A percentile compares a stretch with the other conserved stretches of the same genome.
phyloP scores from a whole-genome alignment of 2,329 filamentous ascomycete species.

The Aurifilum marmelostoma region DNA sequence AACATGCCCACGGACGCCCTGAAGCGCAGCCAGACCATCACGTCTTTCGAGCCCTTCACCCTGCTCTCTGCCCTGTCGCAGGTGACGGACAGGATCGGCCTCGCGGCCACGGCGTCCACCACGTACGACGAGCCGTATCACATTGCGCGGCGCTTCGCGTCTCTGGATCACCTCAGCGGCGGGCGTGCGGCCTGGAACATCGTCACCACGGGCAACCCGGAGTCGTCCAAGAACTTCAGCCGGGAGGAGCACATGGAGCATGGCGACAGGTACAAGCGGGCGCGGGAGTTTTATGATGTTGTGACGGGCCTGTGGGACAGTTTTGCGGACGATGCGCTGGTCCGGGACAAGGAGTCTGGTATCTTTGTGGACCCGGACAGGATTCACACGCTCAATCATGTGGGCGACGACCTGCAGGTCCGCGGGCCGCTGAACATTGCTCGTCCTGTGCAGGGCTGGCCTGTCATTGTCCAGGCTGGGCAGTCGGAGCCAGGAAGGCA shows the following conservation, averaged over 20 bases:
- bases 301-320: slow-evolving; percentile 58
- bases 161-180: slow-evolving; percentile 54
- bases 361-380: slow-evolving; percentile 55
- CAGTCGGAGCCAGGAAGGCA: slow-evolving; percentile 56
- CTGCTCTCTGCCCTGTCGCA: slow-evolving; percentile 53
- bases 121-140: slow-evolving; percentile 60
- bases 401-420: slow-evolving; percentile 50
- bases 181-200: slow-evolving; percentile 59
- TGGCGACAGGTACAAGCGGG: slow-evolving; percentile 52
- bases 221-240: slow-evolving; percentile 56
- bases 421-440: slow-evolving; percentile 56
- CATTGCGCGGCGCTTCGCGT: slow-evolving; percentile 56
- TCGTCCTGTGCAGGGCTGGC: slow-evolving; percentile 57
- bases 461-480: slow-evolving; percentile 58
- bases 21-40: slow-evolving; percentile 60
- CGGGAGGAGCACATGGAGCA: slow-evolving; percentile 54
- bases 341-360: slow-evolving; percentile 51
- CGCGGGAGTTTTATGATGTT: slow-evolving; percentile 56
- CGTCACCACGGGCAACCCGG: slow-evolving; percentile 56
- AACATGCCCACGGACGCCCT: slow-evolving; percentile 62
- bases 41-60: slow-evolving; percentile 60
- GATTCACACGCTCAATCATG: slow-evolving; percentile 56
- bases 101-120: slow-evolving; percentile 57
- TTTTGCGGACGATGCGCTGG: slow-evolving; percentile 59
- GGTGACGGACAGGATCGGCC: slow-evolving; percentile 53